Conservation (phyloP, 805 yeast genomes). For the Lipomyces kockii region DNA sequence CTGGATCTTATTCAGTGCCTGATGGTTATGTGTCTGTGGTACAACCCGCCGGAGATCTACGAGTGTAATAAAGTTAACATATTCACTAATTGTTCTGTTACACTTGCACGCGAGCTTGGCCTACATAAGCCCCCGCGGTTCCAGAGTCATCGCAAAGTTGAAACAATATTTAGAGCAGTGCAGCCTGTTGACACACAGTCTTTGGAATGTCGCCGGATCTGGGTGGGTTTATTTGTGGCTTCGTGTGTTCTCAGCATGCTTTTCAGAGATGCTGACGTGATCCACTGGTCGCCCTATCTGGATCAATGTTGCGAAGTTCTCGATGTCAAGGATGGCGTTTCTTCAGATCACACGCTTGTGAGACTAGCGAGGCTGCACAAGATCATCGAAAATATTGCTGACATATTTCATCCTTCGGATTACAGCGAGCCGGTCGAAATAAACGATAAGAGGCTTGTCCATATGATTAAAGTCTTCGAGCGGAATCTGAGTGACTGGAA, state of each 20-base stretch:
- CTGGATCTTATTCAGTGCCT: constrained; percentile 68
- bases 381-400: constrained; percentile 11
- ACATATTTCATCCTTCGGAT: constrained; percentile 17
- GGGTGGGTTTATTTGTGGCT: constrained; percentile 63
- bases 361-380: constrained; percentile 12
- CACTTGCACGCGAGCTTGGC: constrained; percentile 77
- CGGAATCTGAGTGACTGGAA: constrained; percentile 18
- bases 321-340: constrained; percentile 41
- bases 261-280: constrained; percentile 63
- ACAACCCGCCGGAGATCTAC: constrained; percentile 80
- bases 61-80: constrained; percentile 79
- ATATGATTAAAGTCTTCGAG: constrained; percentile 23
- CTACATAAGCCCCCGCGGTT: constrained; percentile 56
- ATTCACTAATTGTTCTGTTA: constrained; percentile 64
- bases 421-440: constrained; percentile 16
- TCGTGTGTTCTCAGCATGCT: constrained; percentile 69
- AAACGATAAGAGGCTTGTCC: constrained; percentile 5
- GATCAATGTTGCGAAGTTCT: constrained; percentile 62
- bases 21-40: constrained; percentile 72
- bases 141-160: constrained; percentile 7
- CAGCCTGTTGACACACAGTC: constrained; percentile 48
- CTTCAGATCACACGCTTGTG: constrained; percentile 7
- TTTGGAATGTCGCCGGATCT: constrained; percentile 56
- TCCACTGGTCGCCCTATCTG: constrained; percentile 54
- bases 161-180: constrained; percentile 36